Conservation (phyloP, 495 filamentous ascomycete genomes). For the Evernia prunastri region DNA sequence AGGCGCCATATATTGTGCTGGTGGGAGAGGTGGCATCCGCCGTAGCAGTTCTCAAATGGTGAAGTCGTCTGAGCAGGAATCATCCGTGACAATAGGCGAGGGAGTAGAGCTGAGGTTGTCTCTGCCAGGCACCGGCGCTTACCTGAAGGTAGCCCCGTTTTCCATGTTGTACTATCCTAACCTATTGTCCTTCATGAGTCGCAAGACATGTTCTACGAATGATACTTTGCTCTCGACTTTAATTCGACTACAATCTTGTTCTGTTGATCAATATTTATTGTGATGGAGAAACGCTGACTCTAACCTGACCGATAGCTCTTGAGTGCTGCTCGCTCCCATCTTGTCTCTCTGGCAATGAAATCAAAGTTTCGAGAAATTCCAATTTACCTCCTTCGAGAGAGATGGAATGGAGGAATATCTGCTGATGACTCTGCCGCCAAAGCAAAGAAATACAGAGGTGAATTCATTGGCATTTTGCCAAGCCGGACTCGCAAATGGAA, state of each 20-base stretch:
- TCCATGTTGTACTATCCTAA: background rate
- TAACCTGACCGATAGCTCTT: conserved; percentile 39
- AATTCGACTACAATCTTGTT: background rate
- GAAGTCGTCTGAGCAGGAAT: conserved; percentile 7
- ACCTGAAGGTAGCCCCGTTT: conserved; percentile 43
- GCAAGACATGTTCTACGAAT: background rate
- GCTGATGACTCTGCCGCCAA: conserved; percentile 48
- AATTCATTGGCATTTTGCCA: conserved; percentile 63
- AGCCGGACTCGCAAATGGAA: conserved; percentile 77
- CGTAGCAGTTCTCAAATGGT: conserved; percentile 26
- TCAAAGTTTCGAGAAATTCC: conserved; percentile 59
- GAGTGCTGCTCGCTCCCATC: conserved; percentile 55
- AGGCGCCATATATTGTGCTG: conserved; percentile 46
- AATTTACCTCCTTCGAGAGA: conserved; percentile 58
- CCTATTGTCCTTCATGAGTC: background rate
- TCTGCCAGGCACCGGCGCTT: conserved; percentile 66
- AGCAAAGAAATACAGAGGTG: conserved; percentile 60
- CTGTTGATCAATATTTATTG: background rate
- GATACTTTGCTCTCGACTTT: background rate
- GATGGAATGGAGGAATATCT: conserved; percentile 73
- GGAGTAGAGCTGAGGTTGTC: conserved; percentile 41
- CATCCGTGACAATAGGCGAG: conserved; percentile 15
- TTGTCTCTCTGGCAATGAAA: conserved; percentile 59
- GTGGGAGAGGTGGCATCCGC: conserved; percentile 39
- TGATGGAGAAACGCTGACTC: background rate